Evolutionary conservation across 257 asterid species (phyloP).

Genomic region (Nicotiana benthamiana): DNA sequence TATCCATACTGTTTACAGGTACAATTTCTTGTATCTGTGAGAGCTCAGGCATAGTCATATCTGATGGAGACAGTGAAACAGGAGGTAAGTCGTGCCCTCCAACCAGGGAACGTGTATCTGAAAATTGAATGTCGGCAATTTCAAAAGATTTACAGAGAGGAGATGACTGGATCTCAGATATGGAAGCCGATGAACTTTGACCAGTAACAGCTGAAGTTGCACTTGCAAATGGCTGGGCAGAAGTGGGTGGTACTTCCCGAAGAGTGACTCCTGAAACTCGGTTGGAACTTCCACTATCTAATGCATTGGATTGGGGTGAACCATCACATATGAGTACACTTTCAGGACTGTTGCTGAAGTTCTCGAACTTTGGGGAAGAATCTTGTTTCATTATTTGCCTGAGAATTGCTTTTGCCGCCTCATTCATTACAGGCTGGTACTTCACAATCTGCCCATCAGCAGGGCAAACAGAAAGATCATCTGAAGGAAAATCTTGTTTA

Average conservation of each 20-base stretch:
- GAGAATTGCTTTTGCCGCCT: constrained; percentile 71
- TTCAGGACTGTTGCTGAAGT: constrained; percentile 33
- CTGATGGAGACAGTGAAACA: constrained; percentile 27
- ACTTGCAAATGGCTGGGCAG: constrained; percentile 29
- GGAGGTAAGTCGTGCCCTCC: constrained; percentile 33
- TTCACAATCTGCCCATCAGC: constrained; percentile 69
- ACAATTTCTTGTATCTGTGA: constrained; percentile 31
- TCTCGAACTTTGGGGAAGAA: constrained; percentile 55
- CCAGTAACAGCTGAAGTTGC: constrained; percentile 17
- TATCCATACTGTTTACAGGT: constrained; percentile 30
- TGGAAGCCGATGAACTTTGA: constrained; percentile 20
- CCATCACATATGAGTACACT: constrained; percentile 33
- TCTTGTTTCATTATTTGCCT: constrained; percentile 54
- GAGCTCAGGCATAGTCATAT: constrained; percentile 32
- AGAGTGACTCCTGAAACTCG: constrained; percentile 53
- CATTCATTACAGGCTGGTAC: constrained; percentile 67
- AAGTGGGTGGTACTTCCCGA: constrained; percentile 46
- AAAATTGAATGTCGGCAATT: constrained; percentile 15
- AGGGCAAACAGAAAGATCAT: constrained; percentile 27
- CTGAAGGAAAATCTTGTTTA: constrained; percentile 44
- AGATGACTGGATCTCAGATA: constrained; percentile 30
- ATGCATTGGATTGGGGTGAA: constrained; percentile 21
- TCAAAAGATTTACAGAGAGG: constrained; percentile 27
- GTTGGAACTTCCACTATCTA: constrained; percentile 27
- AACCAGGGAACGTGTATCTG: constrained; percentile 17